Evolutionary conservation across 495 filamentous ascomycete genomes (phyloP), one percentile per base, ranked within the genome.

Genomic region (Neurospora sp.): DNA sequence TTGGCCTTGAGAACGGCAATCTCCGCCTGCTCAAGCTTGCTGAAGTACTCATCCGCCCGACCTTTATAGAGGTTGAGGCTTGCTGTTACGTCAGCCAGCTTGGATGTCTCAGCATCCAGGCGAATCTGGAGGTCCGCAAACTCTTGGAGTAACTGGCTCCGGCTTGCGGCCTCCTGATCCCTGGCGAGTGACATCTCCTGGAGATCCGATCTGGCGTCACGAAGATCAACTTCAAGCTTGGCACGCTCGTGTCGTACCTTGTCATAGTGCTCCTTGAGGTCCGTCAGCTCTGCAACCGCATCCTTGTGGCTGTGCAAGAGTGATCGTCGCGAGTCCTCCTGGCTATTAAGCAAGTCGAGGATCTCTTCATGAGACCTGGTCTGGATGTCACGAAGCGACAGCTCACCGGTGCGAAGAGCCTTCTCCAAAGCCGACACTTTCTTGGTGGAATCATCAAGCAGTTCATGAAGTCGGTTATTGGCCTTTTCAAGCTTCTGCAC

Each of bases 1-100:
- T 88, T 90, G 61, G 96, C 95, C 81, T 97, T 98, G 73, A 99
- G 87, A 27, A 98, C 93, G 10, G 94, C 90, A 74, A 98, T 95
- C 79, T 99, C 96, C 18, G 96, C 96, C 79, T 98, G 94, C 79
- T 99, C 96, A 20, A 99, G 91, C 82, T 97, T 98, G 85, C 88
- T 93, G 84, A 98, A 99, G 77, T 99, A 99, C 79, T 99, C 96
- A 79, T 98, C 94, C 1, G 95, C 92, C 38, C 96, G 91, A 61
- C 88, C 89, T 87, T 97, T 98, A 87, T 98, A 99, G 37, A 98
- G 83, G 73, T 88, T 91, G 16, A 98, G 85, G 78, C 91, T 97
- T 14, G 94, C 92, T 18, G 88, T 88, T 20, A 97, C 88, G 78
- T 99, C 96, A 20, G 89, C 89, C 42, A 92, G 87, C 82, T 92